Conservation (phyloP, 2,329 filamentous ascomycete genomes). For the Pyrenophora graminea region DNA sequence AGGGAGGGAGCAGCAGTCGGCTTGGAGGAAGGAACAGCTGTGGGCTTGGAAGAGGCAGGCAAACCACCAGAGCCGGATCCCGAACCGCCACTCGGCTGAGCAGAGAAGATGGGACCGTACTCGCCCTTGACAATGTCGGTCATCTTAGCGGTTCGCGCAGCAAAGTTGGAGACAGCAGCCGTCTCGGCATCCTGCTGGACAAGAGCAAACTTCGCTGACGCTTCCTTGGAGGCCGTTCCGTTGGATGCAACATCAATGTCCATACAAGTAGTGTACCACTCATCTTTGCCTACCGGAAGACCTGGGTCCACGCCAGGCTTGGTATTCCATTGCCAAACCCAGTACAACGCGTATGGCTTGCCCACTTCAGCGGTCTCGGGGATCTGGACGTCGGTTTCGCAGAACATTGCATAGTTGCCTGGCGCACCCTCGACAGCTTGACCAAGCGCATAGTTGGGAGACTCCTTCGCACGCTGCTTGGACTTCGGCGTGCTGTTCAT, state of each 20-base stretch:
- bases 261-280: slow-evolving; percentile 64
- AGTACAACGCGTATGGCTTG: slow-evolving; percentile 80
- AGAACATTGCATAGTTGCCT: slow-evolving; percentile 64
- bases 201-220: slow-evolving; percentile 22
- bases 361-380: slow-evolving; percentile 67
- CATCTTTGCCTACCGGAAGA: slow-evolving; percentile 54
- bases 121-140: slow-evolving; percentile 34
- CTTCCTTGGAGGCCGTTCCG: slow-evolving; percentile 32
- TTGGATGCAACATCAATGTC: slow-evolving; percentile 53
- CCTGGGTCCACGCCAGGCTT: slow-evolving; percentile 44
- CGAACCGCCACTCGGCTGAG: slow-evolving; percentile 11
- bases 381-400: slow-evolving; percentile 79
- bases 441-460: slow-evolving; percentile 60
- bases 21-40: background rate
- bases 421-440: slow-evolving; percentile 38
- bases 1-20: background rate
- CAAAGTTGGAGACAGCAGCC: slow-evolving; percentile 46
- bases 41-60: slow-evolving; percentile 2
- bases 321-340: slow-evolving; percentile 88
- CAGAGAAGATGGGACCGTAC: slow-evolving; percentile 32
- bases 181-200: slow-evolving; percentile 51
- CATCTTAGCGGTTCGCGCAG: slow-evolving; percentile 47
- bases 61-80: background rate
- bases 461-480: slow-evolving; percentile 60
- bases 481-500: slow-evolving; percentile 65